Percentiles rank a stretch among this genome's conserved stretches.
phyloP scores from a whole-genome alignment of 805 yeast genomes.

The Candida nonsorbophila region DNA sequence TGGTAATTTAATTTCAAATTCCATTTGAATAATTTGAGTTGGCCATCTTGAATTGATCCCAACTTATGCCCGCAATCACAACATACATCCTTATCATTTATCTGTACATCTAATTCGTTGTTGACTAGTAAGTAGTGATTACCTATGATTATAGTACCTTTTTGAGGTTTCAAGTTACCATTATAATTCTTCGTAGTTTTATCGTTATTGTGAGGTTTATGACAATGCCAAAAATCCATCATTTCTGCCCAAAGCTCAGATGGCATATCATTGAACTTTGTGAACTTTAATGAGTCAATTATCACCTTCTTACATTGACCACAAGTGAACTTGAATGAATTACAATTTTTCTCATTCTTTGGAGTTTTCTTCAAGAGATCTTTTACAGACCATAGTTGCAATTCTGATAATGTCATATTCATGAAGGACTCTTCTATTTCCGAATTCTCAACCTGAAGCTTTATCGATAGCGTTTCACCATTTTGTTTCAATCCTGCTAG shows the following conservation, averaged over 20 bases:
- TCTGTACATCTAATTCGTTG: constrained; percentile 5
- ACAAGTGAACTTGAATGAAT: constrained; percentile 27
- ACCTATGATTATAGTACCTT: constrained; percentile 46
- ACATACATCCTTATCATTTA: constrained; percentile 6
- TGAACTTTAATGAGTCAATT: constrained; percentile 23
- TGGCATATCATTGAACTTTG: constrained; percentile 61
- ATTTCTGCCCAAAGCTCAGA: constrained; percentile 91
- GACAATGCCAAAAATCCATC: constrained; percentile 98
- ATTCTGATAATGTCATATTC: constrained; percentile 3
- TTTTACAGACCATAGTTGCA: constrained; percentile 38
- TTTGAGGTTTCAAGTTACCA: constrained; percentile 41
- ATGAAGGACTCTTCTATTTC: constrained; percentile 2
- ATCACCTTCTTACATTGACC: constrained; percentile 19
- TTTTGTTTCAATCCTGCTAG: constrained; percentile 1
- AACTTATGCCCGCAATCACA: constrained; percentile 38
- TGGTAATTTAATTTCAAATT: constrained; percentile 27
- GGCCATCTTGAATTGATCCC: constrained; percentile 31
- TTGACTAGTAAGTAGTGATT: constrained; percentile 47
- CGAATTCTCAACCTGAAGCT: constrained; percentile 1
- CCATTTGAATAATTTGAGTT: constrained; percentile 51
- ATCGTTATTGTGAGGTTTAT: constrained; percentile 49
- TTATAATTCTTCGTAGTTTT: constrained; percentile 22
- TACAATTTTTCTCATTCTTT: constrained; percentile 10
- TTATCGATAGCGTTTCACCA: background rate
- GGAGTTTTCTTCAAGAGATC: constrained; percentile 34